Base-by-base conservation (phyloP, 768 basidiomycete genomes). In the Serendipita indica region DNA sequence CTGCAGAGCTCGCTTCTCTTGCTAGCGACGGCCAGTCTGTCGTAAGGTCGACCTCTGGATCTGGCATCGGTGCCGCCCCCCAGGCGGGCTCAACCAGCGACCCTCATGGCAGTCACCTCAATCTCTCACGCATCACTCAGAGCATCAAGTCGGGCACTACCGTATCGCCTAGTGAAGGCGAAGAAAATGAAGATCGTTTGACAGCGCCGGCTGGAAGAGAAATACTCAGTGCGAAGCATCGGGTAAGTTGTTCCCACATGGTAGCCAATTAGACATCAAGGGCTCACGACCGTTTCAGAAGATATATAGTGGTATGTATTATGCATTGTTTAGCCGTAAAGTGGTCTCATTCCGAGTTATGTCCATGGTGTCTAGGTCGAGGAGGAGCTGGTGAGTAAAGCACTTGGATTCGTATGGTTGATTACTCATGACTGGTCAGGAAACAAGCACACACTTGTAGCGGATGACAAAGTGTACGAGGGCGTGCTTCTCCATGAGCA, bases 401-500 rank as follows among this genome's bases (percentile, higher is more conserved):
- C n/a, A n/a, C n/a, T n/a, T n/a, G n/a, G n/a, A n/a, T n/a, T n/a
- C n/a, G n/a, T n/a, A n/a, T n/a, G n/a, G n/a, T n/a, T n/a, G n/a
- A n/a, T n/a, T n/a, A n/a, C n/a, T n/a, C n/a, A n/a, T n/a, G n/a
- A n/a, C n/a, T n/a, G n/a, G n/a, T 37, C 35, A 37, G 35, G 49
- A n/a, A 54, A 54, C 32, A 28, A 18, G 32, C 49, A 54, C 49
- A 54, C 22, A 28, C 32, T 54, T n/a, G 10, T 54, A 10, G 49
- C 49, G 30, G 49, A 54, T 12, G 49, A 54, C 7, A 28, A 10
- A 18, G 49, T 54, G 12, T 54, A 54, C 30, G 25, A 54, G 30
- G 22, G 49, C 10, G 49, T 54, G 22, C 25, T 54, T 16, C 30
- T 54, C 16, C 49, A 54, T 28, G 49, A 54, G 32, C 49, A 54